Evolutionary conservation across 75 land plant species (phyloP), one percentile per base, ranked within the genome.

Genomic region (Pinus tabuliformis): DNA sequence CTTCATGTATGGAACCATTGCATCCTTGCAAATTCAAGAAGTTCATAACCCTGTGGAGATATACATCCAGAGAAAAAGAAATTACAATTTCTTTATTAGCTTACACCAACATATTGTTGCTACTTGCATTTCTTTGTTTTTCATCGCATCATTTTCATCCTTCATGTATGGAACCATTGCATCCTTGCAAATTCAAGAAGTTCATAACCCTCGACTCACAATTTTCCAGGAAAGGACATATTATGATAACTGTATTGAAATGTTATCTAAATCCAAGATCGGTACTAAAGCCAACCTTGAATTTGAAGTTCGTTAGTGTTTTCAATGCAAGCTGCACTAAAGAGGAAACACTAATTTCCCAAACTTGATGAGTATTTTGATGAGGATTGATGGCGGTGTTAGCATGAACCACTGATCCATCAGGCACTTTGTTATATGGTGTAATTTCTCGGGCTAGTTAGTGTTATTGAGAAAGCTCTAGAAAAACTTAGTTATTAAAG

Each of bases 11-110:
- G 73, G 30, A 74, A 95, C 85, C 56, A 92, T 98, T n/a, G 91
- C 91, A 71, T 94, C 96, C 89, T 87, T 45, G 93, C 89, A 87
- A 97, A 97, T 77, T 92, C 98, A 64, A 94, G 91, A 72, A 97
- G 91, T 36, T 95, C 99, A n/a, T n/a, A n/a, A n/a, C n/a, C n/a
- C n/a, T n/a, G n/a, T n/a, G n/a, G n/a, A n/a, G n/a, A n/a, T n/a
- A n/a, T n/a, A n/a, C n/a, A n/a, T n/a, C n/a, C n/a, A n/a, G n/a
- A n/a, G n/a, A n/a, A n/a, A n/a, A n/a, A n/a, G n/a, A n/a, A n/a
- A n/a, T n/a, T n/a, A n/a, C n/a, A n/a, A n/a, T n/a, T n/a, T n/a
- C n/a, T 26, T 26, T 26, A 26, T 26, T 26, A 26, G 26, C 26
- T 26, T 0, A 26, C 26, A 95, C 80, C 95, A 92, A 72, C 99